Evolutionary conservation across 2,329 filamentous ascomycete genomes (phyloP).

Genomic region (Sporothrix dimorphospora): DNA sequence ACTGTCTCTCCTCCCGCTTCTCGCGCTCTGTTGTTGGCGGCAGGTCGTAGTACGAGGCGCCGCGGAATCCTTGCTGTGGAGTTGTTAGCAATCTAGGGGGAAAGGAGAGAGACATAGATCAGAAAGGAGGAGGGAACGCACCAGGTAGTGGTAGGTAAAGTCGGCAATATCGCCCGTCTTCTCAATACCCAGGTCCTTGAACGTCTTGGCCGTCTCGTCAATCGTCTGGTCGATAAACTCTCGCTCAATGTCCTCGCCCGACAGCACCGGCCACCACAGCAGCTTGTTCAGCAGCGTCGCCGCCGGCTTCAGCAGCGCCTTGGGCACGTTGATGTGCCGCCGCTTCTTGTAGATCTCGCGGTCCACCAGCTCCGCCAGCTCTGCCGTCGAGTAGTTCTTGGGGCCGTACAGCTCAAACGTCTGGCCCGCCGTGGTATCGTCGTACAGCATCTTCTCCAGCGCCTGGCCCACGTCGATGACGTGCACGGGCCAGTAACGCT

Average conservation of each 20-base stretch:
- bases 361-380: conserved; percentile 87
- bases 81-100: conserved; percentile 39
- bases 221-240: conserved; percentile 94
- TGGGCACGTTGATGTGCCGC: conserved; percentile 89
- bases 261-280: conserved; percentile 87
- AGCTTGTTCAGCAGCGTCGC: conserved; percentile 75
- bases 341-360: conserved; percentile 89
- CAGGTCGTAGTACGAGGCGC: conserved; percentile 85
- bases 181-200: conserved; percentile 89
- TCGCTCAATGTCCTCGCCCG: conserved; percentile 82
- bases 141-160: conserved; percentile 92
- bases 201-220: conserved; percentile 89
- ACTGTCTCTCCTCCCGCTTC: conserved; percentile 94
- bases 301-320: conserved; percentile 73
- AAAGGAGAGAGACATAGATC: background rate
- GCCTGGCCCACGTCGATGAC: conserved; percentile 89
- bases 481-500: conserved; percentile 90
- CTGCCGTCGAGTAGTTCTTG: conserved; percentile 84
- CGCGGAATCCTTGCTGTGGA: conserved; percentile 82
- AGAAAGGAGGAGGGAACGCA: conserved; percentile 51
- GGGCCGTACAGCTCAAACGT: conserved; percentile 95
- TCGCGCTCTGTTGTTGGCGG: conserved; percentile 94
- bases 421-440: conserved; percentile 86
- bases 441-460: conserved; percentile 85
- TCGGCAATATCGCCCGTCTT: conserved; percentile 83